phyloP scores from a whole-genome alignment of 2,329 filamentous ascomycete genomes.

The Sporothrix schenckii region DNA sequence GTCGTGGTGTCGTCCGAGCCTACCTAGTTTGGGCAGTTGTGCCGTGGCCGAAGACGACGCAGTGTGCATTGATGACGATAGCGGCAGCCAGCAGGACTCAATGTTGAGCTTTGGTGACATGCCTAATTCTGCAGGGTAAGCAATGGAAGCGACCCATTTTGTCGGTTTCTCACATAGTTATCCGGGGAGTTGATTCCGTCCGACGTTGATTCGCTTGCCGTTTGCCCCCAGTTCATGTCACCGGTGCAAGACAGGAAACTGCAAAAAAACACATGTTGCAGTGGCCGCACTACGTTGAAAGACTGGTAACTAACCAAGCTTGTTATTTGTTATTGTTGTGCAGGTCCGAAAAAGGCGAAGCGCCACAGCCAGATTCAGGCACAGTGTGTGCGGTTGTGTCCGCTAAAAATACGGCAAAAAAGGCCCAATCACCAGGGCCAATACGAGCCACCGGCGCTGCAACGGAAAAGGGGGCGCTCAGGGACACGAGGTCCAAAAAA shows the following conservation, averaged over 20 bases:
- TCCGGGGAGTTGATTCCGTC: background rate
- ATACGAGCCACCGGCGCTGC: slow-evolving; percentile 33
- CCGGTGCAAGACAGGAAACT: background rate
- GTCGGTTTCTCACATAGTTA: too few species aligned
- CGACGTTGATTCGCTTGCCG: background rate
- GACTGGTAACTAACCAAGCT: slow-evolving; percentile 6
- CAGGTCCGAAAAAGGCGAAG: slow-evolving; percentile 30
- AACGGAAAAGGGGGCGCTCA: slow-evolving; percentile 28
- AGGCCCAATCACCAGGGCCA: slow-evolving; percentile 32
- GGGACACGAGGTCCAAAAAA: slow-evolving; percentile 30
- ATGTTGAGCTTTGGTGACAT: slow-evolving; percentile 6
- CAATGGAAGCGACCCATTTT: background rate
- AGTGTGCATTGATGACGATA: background rate
- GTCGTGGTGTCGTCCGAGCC: slow-evolving; percentile 1
- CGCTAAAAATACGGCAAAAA: slow-evolving; percentile 21
- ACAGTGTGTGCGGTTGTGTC: slow-evolving; percentile 17
- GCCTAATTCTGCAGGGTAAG: slow-evolving; percentile 23
- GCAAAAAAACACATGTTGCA: slow-evolving; percentile 13
- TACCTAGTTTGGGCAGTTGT: slow-evolving; percentile 1
- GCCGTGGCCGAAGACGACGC: background rate
- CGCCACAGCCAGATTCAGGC: slow-evolving; percentile 23
- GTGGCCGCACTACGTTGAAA: slow-evolving; percentile 10
- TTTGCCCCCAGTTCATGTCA: background rate
- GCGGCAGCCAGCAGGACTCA: slow-evolving; percentile 7
- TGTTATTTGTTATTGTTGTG: slow-evolving; percentile 12